phyloP scores from a whole-genome alignment of 495 filamentous ascomycete species.

The Lichenothelia convexa region DNA sequence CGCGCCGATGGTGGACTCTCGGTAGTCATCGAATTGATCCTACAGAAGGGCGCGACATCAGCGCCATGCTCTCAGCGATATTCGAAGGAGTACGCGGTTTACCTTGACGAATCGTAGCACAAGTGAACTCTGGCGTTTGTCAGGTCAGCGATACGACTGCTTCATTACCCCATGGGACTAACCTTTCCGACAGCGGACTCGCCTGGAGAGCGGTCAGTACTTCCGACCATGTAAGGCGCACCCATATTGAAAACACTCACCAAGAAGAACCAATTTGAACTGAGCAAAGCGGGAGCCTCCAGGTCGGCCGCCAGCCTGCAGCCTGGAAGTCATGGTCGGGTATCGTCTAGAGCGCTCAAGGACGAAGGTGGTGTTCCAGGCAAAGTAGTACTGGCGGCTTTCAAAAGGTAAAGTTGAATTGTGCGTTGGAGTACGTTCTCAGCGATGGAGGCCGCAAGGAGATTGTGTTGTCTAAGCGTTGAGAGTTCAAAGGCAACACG shows the following conservation, averaged over 20 bases:
- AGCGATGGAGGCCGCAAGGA: too few species aligned
- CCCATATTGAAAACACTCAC: slow-evolving; percentile 26
- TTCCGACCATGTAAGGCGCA: neutral
- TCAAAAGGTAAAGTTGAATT: too few species aligned
- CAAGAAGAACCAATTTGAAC: slow-evolving; percentile 94
- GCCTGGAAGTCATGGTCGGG: slow-evolving; percentile 57
- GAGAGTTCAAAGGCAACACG: too few species aligned
- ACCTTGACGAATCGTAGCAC: slow-evolving; percentile 98
- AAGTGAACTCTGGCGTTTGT: slow-evolving; percentile 59
- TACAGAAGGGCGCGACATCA: slow-evolving; percentile 16
- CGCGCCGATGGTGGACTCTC: slow-evolving; percentile 96
- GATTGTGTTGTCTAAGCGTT: too few species aligned
- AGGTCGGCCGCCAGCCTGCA: slow-evolving; percentile 54
- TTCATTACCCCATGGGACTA: slow-evolving; percentile 8
- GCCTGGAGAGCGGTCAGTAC: slow-evolving; percentile 38
- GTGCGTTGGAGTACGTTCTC: too few species aligned
- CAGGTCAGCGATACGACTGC: neutral
- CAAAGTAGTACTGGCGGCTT: too few species aligned
- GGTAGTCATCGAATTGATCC: slow-evolving; percentile 99
- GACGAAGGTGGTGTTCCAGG: too few species aligned
- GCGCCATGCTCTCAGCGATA: neutral
- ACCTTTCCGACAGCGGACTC: slow-evolving; percentile 99
- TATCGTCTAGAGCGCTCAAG: neutral
- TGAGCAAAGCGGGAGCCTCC: slow-evolving; percentile 77
- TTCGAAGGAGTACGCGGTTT: slow-evolving; percentile 3